These are phyloP conservation scores for Stereocaulon alpinum DNA, from an alignment of 495 filamentous ascomycete genomes.

Conservation along the genomic window DNA sequence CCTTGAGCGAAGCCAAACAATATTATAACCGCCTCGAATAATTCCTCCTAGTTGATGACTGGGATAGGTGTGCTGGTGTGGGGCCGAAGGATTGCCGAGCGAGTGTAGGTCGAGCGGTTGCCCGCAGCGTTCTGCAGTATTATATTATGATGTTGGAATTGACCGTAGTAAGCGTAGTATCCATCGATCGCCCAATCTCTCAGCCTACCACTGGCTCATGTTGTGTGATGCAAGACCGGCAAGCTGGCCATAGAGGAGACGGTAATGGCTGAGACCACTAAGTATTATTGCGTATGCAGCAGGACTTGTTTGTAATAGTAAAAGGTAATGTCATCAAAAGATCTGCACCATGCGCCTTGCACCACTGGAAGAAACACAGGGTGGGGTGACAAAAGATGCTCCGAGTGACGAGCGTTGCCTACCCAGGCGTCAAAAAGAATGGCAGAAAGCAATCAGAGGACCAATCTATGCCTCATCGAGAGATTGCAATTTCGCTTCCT, in stretches of 20 bases:
- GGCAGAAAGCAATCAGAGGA: constrained; percentile 2
- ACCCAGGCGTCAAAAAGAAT: background rate
- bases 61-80: constrained; percentile 8
- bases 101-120: background rate
- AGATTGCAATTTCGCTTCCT: constrained; percentile 13
- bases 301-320: background rate
- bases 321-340: constrained; percentile 9
- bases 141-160: constrained; percentile 6
- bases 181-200: background rate
- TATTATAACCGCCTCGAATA: background rate
- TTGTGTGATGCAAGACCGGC: background rate
- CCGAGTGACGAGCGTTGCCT: constrained; percentile 10
- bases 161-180: background rate
- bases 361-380: background rate
- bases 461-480: constrained; percentile 10
- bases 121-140: background rate
- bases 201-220: constrained; percentile 4
- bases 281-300: constrained; percentile 1
- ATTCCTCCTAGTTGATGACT: background rate
- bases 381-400: constrained; percentile 13
- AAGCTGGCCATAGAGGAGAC: background rate
- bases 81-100: background rate
- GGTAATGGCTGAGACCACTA: background rate
- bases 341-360: background rate
- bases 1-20: background rate